Percentiles rank a stretch among this genome's conserved stretches.
Evolutionary conservation across 2,329 filamentous ascomycete genomes (phyloP).

Genomic region (Bipolaris bicolor): DNA sequence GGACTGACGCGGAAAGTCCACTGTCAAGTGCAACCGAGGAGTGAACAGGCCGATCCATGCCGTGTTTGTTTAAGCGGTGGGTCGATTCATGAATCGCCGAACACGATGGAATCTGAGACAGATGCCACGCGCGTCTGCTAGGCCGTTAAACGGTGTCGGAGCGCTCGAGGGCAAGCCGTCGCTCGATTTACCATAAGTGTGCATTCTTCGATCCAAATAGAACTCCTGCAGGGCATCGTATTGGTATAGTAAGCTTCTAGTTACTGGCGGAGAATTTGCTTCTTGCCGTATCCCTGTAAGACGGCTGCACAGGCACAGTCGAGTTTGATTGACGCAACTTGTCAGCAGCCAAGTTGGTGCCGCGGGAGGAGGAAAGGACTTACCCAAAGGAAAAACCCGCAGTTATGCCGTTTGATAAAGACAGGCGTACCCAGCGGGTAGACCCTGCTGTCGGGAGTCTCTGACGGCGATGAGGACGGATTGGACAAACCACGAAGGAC

Average conservation of each 20-base stretch:
- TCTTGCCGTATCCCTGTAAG: not conserved
- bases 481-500: conserved; percentile 1
- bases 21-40: conserved; percentile 2
- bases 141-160: not conserved
- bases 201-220: not conserved
- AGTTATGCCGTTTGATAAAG: conserved; percentile 8
- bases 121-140: conserved; percentile 5
- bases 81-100: conserved; percentile 7
- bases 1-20: conserved; percentile 8
- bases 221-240: not conserved
- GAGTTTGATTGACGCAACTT: conserved; percentile 10
- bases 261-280: conserved; percentile 19
- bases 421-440: conserved; percentile 5
- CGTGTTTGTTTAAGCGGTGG: conserved; percentile 4
- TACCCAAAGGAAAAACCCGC: not conserved
- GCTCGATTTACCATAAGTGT: not conserved
- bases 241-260: conserved; percentile 1
- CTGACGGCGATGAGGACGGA: not conserved
- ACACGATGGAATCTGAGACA: conserved; percentile 3
- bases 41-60: not conserved
- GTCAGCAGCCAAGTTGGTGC: not conserved
- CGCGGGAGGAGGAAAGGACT: not conserved
- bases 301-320: not conserved
- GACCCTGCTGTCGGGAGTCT: conserved; percentile 4
- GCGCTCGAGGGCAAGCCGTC: not conserved